phyloP scores from a whole-genome alignment of 305 asterid genomes.

The Solanum hybrid region DNA sequence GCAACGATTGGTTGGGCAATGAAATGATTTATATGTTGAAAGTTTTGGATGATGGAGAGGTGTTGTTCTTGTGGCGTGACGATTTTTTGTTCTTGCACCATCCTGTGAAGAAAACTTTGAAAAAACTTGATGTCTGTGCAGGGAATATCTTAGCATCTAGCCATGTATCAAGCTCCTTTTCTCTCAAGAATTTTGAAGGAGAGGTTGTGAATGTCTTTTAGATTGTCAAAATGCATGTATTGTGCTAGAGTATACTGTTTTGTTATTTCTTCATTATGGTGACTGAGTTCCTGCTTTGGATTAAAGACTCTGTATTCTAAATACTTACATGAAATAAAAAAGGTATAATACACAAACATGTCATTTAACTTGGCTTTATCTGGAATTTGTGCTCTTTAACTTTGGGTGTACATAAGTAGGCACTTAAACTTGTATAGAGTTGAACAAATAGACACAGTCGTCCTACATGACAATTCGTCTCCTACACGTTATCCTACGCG shows the following conservation, averaged over 20 bases:
- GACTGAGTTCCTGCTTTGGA: not conserved
- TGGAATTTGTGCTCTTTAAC: too few relatives aligned
- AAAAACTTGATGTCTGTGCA: not conserved
- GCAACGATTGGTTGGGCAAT: conserved; percentile 14
- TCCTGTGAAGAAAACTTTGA: conserved; percentile 5
- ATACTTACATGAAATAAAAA: too few relatives aligned
- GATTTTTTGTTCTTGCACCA: conserved; percentile 27
- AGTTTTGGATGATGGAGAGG: conserved; percentile 34
- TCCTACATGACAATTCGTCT: too few relatives aligned
- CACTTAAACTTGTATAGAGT: too few relatives aligned
- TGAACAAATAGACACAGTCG: too few relatives aligned
- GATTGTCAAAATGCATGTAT: too few relatives aligned
- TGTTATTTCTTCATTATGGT: not conserved
- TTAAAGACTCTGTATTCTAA: not conserved
- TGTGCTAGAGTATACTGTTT: not conserved
- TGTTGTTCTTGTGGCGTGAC: conserved; percentile 39
- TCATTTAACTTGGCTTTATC: too few relatives aligned
- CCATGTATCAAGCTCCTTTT: not conserved
- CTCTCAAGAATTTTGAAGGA: not conserved
- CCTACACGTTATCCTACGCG: fast-evolving
- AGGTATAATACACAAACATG: too few relatives aligned
- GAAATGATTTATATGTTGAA: conserved; percentile 24
- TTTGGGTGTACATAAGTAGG: too few relatives aligned
- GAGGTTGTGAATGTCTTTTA: not conserved
- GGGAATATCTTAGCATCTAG: not conserved